These are phyloP conservation scores for Pachysolen tannophilus DNA, from an alignment of 805 yeast species.

Conservation along the genomic window DNA sequence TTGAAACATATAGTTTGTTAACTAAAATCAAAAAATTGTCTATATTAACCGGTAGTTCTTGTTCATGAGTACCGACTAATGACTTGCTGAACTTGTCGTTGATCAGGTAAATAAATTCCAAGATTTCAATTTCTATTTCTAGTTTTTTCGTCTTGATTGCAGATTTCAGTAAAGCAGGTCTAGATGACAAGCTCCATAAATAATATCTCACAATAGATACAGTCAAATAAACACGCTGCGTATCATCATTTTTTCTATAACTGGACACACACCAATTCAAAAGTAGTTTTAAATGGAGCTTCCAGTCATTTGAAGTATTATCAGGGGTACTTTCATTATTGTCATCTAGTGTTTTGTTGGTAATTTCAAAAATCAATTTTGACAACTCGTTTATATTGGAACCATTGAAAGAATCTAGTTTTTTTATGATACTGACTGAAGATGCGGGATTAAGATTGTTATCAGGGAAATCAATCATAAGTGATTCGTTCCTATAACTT, in stretches of 20 bases:
- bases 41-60: constrained; percentile 12
- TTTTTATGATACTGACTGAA: constrained; percentile 14
- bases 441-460: constrained; percentile 8
- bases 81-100: constrained; percentile 6
- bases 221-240: constrained; percentile 15
- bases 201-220: constrained; percentile 17
- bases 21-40: constrained; percentile 36
- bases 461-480: constrained; percentile 39
- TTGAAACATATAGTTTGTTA: constrained; percentile 37
- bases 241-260: constrained; percentile 11
- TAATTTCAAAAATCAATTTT: constrained; percentile 14
- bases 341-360: constrained; percentile 3
- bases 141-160: constrained; percentile 17
- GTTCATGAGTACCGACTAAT: not conserved
- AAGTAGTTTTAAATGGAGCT: constrained; percentile 13
- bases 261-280: constrained; percentile 24
- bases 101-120: constrained; percentile 23
- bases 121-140: constrained; percentile 23
- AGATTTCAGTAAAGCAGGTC: constrained; percentile 2
- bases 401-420: constrained; percentile 19
- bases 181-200: not conserved
- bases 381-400: constrained; percentile 13
- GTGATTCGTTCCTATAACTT: constrained; percentile 62
- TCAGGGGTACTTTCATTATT: not conserved
- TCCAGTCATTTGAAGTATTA: constrained; percentile 16